These are phyloP conservation scores for Leccinum boreale DNA, from an alignment of 768 basidiomycete genomes.

Conservation along the genomic window DNA sequence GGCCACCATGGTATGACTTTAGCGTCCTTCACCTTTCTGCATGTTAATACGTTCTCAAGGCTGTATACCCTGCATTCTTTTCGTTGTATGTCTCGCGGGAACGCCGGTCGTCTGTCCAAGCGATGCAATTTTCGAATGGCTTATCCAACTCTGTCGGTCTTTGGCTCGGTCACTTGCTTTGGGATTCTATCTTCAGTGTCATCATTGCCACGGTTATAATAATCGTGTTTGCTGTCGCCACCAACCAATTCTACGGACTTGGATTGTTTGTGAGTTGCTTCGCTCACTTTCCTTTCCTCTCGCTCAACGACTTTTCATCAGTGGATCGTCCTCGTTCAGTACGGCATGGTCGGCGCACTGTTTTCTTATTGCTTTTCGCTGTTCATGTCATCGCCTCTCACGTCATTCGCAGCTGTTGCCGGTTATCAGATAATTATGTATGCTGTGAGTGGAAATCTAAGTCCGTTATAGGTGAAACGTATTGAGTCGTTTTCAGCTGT, in stretches of 20 bases:
- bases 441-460: slow-evolving; percentile 44
- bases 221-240: slow-evolving; percentile 54
- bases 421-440: slow-evolving; percentile 74
- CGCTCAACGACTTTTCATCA: slow-evolving; percentile 24
- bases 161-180: slow-evolving; percentile 78
- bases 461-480: not conserved
- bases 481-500: slow-evolving; percentile 41
- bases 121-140: slow-evolving; percentile 81
- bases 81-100: slow-evolving; percentile 75
- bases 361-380: slow-evolving; percentile 68
- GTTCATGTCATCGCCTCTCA: slow-evolving; percentile 59
- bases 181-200: slow-evolving; percentile 60
- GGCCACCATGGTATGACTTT: slow-evolving; percentile 56
- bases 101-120: slow-evolving; percentile 64
- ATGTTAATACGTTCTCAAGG: slow-evolving; percentile 33
- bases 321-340: slow-evolving; percentile 72
- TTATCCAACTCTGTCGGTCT: slow-evolving; percentile 64
- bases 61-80: slow-evolving; percentile 80
- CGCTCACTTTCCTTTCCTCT: not conserved
- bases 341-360: slow-evolving; percentile 64
- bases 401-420: slow-evolving; percentile 70
- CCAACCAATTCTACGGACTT: slow-evolving; percentile 65
- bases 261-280: slow-evolving; percentile 54
- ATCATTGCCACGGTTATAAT: slow-evolving; percentile 62
- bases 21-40: not conserved